Evolutionary conservation across 2,329 filamentous ascomycete species (phyloP), one percentile per base, ranked within the genome.

Genomic region (Tolypocladium ophioglossoides): DNA sequence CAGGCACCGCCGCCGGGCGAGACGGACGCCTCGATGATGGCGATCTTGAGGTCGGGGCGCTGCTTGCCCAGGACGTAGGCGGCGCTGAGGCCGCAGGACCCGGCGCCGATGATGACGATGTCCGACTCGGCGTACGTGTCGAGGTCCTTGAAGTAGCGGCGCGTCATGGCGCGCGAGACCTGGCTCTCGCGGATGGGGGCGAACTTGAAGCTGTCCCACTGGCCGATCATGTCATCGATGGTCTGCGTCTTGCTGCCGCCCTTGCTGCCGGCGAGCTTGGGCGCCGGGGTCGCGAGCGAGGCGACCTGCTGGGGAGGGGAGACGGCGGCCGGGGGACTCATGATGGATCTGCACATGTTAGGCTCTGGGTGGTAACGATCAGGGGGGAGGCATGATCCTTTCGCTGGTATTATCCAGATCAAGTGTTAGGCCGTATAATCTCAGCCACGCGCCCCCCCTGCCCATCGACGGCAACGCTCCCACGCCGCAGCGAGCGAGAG

Each of bases 351-450:
- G 50, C 56, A 52, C 58, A 56, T 57, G 66, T 71, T 68, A 70
- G 67, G 62, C 57, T 58, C 52, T 58, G 48, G 41, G n/a, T 8
- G n/a, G 11, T 35, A 32, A 35, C 64, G 62, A 60, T 65, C 63
- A 68, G 68, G 64, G 70, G 74, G 73, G 75, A 76, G 81, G 89
- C 89, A 95, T 95, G 90, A 94, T 95, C 87, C 91, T 95, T 94
- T 91, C 91, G 91, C 91, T 91, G 87, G 89, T 89, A 94, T 94
- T 92, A 92, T 91, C 89, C 87, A 89, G 88, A 91, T 92, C 89
- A 92, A 92, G 88, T 92, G 90, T 62, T 76, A 78, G 78, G 86
- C 89, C 88, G 89, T 94, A 87, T 94, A 84, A 84, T 94, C 87
- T 92, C 86, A 89, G 69, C 71, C 67, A 66, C 68, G 57, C 56